phyloP scores from a whole-genome alignment of 2,329 filamentous ascomycete genomes.

The Ophiocordyceps camponoti-leonardi region DNA sequence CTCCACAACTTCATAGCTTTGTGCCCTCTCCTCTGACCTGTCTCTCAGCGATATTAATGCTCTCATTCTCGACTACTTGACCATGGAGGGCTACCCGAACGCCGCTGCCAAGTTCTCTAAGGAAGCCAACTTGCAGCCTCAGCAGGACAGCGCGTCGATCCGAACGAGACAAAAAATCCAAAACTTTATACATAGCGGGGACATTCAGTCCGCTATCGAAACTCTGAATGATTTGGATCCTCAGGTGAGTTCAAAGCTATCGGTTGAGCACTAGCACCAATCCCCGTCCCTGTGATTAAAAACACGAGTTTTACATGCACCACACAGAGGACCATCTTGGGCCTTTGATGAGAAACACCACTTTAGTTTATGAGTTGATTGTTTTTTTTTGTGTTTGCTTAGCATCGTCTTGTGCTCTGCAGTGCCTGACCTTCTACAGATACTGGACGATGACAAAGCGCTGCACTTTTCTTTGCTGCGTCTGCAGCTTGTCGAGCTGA shows the following conservation, averaged over 20 bases:
- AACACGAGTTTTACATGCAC: conserved; percentile 85
- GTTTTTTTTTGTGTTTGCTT: neutral
- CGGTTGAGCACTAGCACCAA: neutral
- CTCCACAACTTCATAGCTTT: neutral
- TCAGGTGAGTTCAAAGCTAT: conserved; percentile 47
- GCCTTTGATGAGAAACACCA: conserved; percentile 82
- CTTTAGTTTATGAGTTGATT: conserved; percentile 24
- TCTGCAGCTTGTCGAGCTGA: conserved; percentile 85
- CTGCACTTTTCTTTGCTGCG: conserved; percentile 83
- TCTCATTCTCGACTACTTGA: conserved; percentile 90
- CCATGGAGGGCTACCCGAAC: conserved; percentile 84
- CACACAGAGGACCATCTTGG: conserved; percentile 77
- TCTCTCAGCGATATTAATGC: conserved; percentile 73
- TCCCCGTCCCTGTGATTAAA: conserved; percentile 63
- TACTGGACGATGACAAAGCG: conserved; percentile 66
- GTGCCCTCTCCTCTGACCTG: conserved; percentile 9
- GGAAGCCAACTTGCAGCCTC: conserved; percentile 73
- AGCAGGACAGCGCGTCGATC: conserved; percentile 57
- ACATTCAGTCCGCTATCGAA: conserved; percentile 73
- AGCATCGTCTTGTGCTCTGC: neutral
- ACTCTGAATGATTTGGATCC: conserved; percentile 80
- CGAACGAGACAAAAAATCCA: conserved; percentile 67
- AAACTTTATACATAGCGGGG: conserved; percentile 67
- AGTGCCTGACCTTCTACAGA: conserved; percentile 32
- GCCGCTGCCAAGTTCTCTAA: conserved; percentile 86